Evolutionary conservation across 768 basidiomycete genomes (phyloP).

Genomic region (Suillus placidus): DNA sequence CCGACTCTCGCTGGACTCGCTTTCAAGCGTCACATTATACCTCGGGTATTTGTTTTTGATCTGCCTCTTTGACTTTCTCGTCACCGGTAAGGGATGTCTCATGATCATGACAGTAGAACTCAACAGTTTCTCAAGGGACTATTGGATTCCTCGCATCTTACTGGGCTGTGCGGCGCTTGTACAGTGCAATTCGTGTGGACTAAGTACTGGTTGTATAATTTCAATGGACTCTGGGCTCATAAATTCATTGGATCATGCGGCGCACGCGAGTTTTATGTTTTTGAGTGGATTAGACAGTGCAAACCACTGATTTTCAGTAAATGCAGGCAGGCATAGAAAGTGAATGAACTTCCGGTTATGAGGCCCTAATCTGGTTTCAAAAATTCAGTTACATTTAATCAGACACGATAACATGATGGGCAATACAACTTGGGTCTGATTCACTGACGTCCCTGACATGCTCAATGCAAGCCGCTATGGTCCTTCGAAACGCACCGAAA

Average conservation of each 20-base stretch:
- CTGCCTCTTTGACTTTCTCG: slow-evolving; percentile 81
- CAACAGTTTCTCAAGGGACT: slow-evolving; percentile 53
- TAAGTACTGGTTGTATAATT: slow-evolving; percentile 18
- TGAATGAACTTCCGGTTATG: too few species aligned
- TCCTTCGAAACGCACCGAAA: too few species aligned
- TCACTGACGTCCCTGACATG: not conserved
- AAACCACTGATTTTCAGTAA: too few species aligned
- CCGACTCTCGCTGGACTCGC: slow-evolving; percentile 80
- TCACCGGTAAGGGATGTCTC: slow-evolving; percentile 63
- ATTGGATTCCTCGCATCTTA: slow-evolving; percentile 92
- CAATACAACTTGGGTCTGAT: slow-evolving; percentile 2
- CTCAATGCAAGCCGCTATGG: not conserved
- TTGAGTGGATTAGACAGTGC: too few species aligned
- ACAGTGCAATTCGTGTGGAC: slow-evolving; percentile 81
- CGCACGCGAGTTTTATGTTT: not conserved
- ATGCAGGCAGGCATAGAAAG: too few species aligned
- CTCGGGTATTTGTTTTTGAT: slow-evolving; percentile 89
- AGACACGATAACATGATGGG: slow-evolving; percentile 5
- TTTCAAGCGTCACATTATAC: slow-evolving; percentile 82
- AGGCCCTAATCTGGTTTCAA: too few species aligned
- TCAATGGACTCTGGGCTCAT: not conserved
- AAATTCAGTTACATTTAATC: slow-evolving; percentile 12
- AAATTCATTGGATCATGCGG: not conserved
- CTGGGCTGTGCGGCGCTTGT: slow-evolving; percentile 86
- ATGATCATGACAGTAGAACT: slow-evolving; percentile 8